Percentiles rank a stretch among this genome's conserved stretches.
phyloP scores from a whole-genome alignment of 495 filamentous ascomycete genomes.

The Talaromyces ruber region DNA sequence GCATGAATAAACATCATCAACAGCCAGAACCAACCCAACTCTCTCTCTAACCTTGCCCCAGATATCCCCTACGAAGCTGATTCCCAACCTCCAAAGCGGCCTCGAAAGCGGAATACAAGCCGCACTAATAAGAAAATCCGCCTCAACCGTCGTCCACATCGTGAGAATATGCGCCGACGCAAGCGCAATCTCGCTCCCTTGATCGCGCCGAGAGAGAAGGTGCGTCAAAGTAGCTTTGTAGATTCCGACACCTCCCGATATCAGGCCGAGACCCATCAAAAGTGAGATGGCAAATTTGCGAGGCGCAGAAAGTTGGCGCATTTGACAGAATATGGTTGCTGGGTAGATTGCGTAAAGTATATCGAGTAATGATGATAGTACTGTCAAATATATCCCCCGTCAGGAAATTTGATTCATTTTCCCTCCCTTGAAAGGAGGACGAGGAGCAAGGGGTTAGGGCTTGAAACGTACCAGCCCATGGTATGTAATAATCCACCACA shows the following conservation, averaged over 20 bases:
- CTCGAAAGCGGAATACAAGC: background rate
- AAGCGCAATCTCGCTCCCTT: background rate
- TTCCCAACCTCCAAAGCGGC: background rate
- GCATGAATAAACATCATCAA: no score
- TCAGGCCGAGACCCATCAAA: background rate
- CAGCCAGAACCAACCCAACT: conserved; percentile 4
- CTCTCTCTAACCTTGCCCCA: no score
- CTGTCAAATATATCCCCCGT: background rate
- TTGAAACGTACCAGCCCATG: background rate
- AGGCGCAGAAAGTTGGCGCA: background rate
- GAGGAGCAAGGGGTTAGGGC: background rate
- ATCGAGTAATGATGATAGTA: background rate
- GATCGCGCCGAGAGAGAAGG: background rate
- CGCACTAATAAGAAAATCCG: background rate
- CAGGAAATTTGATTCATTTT: background rate
- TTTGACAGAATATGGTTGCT: background rate
- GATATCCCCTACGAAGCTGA: background rate
- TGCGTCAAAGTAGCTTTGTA: background rate
- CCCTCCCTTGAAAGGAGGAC: no score
- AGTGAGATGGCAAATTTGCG: background rate
- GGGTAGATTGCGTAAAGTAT: background rate
- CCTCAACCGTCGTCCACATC: background rate
- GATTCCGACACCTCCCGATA: background rate
- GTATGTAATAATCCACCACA: background rate
- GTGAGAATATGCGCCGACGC: background rate